Evolutionary conservation across 208 protist species (phyloP).

Genomic region (Leishmania tropica): DNA sequence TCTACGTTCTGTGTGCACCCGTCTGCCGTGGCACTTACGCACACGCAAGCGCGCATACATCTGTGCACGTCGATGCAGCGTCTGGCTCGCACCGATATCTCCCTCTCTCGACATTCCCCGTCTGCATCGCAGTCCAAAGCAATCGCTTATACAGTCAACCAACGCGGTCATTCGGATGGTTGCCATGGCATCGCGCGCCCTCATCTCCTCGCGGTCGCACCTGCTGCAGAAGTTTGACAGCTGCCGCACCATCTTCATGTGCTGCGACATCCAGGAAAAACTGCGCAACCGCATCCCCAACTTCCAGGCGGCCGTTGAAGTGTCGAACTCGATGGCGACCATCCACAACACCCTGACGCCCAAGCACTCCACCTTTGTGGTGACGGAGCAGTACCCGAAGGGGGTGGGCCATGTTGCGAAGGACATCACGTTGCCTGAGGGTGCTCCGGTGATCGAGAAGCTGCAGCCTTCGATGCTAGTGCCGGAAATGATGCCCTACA

Average conservation of each 20-base stretch:
- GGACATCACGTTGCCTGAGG: slow-evolving; percentile 53
- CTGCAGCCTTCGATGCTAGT: slow-evolving; percentile 54
- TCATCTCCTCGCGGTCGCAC: slow-evolving; percentile 19
- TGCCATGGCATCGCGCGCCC: not conserved
- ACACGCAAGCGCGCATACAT: not conserved
- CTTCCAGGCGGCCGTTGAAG: slow-evolving; percentile 58
- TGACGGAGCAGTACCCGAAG: slow-evolving; percentile 81
- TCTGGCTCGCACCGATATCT: not conserved
- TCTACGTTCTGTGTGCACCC: not conserved
- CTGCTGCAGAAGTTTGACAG: slow-evolving; percentile 29
- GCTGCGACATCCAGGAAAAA: slow-evolving; percentile 71
- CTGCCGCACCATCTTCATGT: slow-evolving; percentile 54
- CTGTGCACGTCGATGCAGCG: not conserved
- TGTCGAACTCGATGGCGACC: slow-evolving; percentile 63
- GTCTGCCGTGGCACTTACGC: not conserved
- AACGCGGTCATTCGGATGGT: not conserved
- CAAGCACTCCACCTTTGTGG: slow-evolving; percentile 55
- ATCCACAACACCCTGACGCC: slow-evolving; percentile 41
- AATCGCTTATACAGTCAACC: not conserved
- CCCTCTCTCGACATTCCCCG: not conserved
- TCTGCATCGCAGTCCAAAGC: not conserved
- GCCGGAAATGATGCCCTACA: slow-evolving; percentile 42
- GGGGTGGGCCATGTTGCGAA: slow-evolving; percentile 46
- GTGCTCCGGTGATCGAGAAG: slow-evolving; percentile 41
- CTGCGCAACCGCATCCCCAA: slow-evolving; percentile 45